Base-by-base conservation (phyloP, 257 asterid species). In the Ilex asprella region DNA sequence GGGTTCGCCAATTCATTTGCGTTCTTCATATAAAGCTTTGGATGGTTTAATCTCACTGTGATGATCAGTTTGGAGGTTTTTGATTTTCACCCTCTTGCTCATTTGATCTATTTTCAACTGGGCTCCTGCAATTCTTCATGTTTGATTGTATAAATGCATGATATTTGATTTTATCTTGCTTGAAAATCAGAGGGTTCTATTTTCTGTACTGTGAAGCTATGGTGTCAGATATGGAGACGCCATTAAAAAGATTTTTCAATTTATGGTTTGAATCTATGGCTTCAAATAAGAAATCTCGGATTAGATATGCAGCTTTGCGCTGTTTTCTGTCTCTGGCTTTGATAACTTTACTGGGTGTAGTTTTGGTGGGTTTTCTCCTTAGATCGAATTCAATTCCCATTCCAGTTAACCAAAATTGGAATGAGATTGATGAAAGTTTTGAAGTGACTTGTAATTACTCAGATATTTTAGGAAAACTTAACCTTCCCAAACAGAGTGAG, bases 401-500 rank as follows among this genome's bases (percentile, higher is more conserved):
- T 66, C 65, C 80, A 16, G 41, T 74, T 27, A 61, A 64, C 66
- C 67, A 70, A 43, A 62, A 78, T 62, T 64, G 76, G 44, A 32
- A 51, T 31, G 95, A 81, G 65, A 59, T 69, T 68, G 75, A 62
- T 60, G 80, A 66, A 21, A 65, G 58, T 46, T 43, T 75, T 71
- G 76, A 63, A 58, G 66, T 58, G 52, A 65, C 39, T 71, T 44
- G 67, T 39, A 85, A 70, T 58, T 66, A 68, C 57, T 63, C 72
- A 31, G 31, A 10, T 68, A 16, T 60, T 43, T 57, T 41, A 31
- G 35, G 47, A 58, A 66, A 71, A 57, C 44, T 63, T 70, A 82
- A 74, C 49, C 91, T 93, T 46, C 96, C 93, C 8, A 56, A 46
- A 58, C 97, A 84, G 75, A 89, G 70, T 54, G 76, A 73, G 67